phyloP scores from a whole-genome alignment of 2,329 filamentous ascomycete genomes.

The Aspergillus costaricaensis region DNA sequence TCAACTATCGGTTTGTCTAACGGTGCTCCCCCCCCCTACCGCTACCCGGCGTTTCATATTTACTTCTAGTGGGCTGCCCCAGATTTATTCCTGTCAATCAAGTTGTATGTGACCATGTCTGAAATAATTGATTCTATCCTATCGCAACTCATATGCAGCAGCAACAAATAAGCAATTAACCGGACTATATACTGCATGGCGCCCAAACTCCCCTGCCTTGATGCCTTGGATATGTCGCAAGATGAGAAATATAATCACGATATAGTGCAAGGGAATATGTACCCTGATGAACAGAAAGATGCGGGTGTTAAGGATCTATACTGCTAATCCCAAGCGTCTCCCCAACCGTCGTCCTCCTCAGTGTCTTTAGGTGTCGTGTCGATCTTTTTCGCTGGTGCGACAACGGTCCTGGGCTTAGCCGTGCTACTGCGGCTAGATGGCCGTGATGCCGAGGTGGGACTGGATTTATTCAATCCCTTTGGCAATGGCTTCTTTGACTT shows the following conservation, averaged over 20 bases:
- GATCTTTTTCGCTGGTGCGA: slow-evolving; percentile 64
- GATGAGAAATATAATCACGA: background rate
- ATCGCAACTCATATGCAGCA: slow-evolving; percentile 5
- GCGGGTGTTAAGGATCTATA: background rate
- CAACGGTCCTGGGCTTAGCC: slow-evolving; percentile 50
- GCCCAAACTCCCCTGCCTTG: background rate
- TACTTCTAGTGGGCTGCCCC: background rate
- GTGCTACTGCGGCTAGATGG: slow-evolving; percentile 40
- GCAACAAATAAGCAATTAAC: background rate
- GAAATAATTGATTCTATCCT: background rate
- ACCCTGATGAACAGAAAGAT: no score
- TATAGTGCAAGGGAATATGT: no score
- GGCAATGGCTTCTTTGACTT: slow-evolving; percentile 76
- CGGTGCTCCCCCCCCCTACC: no score
- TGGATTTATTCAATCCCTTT: slow-evolving; percentile 74
- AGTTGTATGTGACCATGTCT: background rate
- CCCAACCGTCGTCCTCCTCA: slow-evolving; percentile 50
- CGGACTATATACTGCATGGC: background rate
- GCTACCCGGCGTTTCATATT: background rate
- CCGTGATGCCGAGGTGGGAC: slow-evolving; percentile 40
- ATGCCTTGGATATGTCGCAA: background rate
- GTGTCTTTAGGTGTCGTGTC: slow-evolving; percentile 61
- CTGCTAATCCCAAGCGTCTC: slow-evolving; percentile 50
- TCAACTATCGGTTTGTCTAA: background rate
- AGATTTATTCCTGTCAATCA: background rate